phyloP scores from a whole-genome alignment of 1,284 basidiomycete genomes.

The Melampsora larici-populina region DNA sequence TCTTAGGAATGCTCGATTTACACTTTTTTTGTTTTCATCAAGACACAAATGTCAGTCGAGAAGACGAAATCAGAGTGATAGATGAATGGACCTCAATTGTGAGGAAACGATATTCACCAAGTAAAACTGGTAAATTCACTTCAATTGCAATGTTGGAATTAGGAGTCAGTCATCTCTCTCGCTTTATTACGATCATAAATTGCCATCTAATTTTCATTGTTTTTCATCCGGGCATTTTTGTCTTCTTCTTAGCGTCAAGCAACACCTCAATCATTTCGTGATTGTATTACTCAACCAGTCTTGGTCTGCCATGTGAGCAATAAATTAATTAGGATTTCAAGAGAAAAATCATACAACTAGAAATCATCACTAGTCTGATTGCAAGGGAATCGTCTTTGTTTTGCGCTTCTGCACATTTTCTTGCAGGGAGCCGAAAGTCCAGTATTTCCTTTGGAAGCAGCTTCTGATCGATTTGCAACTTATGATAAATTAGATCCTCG shows the following conservation, averaged over 20 bases:
- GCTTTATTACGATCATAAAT: no score
- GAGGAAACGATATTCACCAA: background rate
- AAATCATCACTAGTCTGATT: no score
- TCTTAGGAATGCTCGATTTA: background rate
- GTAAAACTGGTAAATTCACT: background rate
- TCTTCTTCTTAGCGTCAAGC: background rate
- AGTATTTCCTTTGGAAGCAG: background rate
- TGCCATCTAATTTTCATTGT: background rate
- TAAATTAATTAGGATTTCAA: background rate
- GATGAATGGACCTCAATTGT: background rate
- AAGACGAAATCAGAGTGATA: background rate
- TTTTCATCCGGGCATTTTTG: background rate
- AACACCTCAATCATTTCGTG: background rate
- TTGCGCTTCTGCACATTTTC: background rate
- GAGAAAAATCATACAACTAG: no score
- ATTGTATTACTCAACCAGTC: background rate
- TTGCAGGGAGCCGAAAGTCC: background rate
- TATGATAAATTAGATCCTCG: background rate
- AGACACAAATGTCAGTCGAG: background rate
- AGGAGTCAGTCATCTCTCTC: background rate
- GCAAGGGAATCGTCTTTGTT: no score
- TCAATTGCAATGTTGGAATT: background rate
- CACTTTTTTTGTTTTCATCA: background rate
- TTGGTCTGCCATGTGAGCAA: background rate
- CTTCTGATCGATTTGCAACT: background rate